Evolutionary conservation across 768 basidiomycete species (phyloP), one percentile per base, ranked within the genome.

Genomic region (Paxillus involutus): DNA sequence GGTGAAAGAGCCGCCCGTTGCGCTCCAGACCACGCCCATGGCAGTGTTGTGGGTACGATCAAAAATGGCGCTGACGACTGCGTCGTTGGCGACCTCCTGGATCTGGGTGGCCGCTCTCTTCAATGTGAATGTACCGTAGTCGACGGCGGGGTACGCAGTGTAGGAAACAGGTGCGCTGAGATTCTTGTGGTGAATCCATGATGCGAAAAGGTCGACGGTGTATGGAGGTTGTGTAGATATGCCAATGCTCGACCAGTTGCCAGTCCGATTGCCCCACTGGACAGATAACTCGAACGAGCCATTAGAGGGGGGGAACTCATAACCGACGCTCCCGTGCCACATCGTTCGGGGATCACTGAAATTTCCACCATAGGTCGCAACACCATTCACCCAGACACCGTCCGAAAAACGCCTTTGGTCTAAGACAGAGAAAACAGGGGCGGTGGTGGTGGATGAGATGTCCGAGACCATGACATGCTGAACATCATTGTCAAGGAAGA

Each of bases 251-350:
- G 78, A 70, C 88, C 88, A 89, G 57, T 78, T 73, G 2, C 86
- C 87, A 0, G 74, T 78, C 55, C 78, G 77, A 37, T 73, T 56
- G 3, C 80, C 82, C 4, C 78, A 72, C 47, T 80, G 71, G 24
- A 79, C 64, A 4, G 77, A 71, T 10, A 77, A 63, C 10, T 62
- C 63, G 29, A 59, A 50, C 17, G 52, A 10, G 21, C 30, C 26
- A 39, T 68, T 59, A 50, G 63, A 63, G n/a, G 59, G 58, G 17
- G 73, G 64, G 59, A 89, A 78, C 7, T 67, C 53, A 60, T 89
- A 89, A 3, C 88, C 88, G n/a, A 86, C 77, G 43, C 75, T 71
- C 41, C 76, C 84, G 60, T 89, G 87, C 82, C 84, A 88, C 11
- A 89, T 70, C 5, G 81, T 74, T 7, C 64, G 61, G 3, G 67